These are phyloP conservation scores for Rosa rugosa DNA, from an alignment of 306 rosid species.

Conservation along the genomic window DNA sequence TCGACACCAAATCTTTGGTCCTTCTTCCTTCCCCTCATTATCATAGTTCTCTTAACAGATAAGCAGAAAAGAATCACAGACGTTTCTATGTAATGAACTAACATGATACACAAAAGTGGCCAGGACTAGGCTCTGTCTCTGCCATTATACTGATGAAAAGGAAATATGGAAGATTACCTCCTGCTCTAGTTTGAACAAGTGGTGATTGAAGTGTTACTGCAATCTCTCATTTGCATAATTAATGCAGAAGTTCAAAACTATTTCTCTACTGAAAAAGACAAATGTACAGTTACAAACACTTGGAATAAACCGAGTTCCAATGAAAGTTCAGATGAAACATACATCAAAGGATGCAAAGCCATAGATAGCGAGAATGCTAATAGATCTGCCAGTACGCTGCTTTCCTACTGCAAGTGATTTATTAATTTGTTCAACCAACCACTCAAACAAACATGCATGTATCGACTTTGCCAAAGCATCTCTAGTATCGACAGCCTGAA, in stretches of 20 bases:
- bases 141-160: constrained; percentile 6
- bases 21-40: not conserved
- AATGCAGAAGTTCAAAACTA: constrained; percentile 98
- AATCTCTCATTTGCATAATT: constrained; percentile 97
- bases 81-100: not conserved
- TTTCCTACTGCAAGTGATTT: constrained; percentile 97
- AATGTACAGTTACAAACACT: not conserved
- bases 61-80: not conserved
- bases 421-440: constrained; percentile 97
- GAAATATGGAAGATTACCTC: constrained; percentile 57
- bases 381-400: constrained; percentile 94
- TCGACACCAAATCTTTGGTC: not conserved
- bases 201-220: constrained; percentile 98
- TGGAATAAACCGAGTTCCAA: constrained; percentile 1
- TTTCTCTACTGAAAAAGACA: constrained; percentile 60
- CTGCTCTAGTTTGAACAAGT: constrained; percentile 95
- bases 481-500: constrained; percentile 86
- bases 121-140: not conserved
- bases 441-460: constrained; percentile 87
- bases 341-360: constrained; percentile 96
- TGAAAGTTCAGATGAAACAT: constrained; percentile 22
- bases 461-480: constrained; percentile 99
- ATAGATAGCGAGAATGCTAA: constrained; percentile 96
- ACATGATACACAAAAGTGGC: not conserved
- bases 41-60: not conserved